Percentiles rank a stretch among this genome's conserved stretches.
Evolutionary conservation across 129 eudicot genomes (phyloP).

Genomic region (Apium graveolens): DNA sequence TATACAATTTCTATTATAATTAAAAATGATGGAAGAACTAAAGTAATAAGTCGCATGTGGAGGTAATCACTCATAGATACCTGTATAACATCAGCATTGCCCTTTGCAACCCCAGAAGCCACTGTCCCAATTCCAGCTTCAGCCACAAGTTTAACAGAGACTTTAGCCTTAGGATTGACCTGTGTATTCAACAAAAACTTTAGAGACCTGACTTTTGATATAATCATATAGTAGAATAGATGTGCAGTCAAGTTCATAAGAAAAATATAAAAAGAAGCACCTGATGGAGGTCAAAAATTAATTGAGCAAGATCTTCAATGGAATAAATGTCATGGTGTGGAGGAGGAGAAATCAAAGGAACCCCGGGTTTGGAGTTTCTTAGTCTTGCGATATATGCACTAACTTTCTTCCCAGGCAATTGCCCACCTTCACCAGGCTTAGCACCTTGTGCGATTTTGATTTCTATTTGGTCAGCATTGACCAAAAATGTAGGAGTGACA

Average conservation of each 20-base stretch:
- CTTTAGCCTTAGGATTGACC: constrained; percentile 98
- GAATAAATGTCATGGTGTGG: constrained; percentile 99
- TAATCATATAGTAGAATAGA: neutral
- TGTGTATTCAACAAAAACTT: constrained; percentile 27
- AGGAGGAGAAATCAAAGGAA: constrained; percentile 97
- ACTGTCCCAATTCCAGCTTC: constrained; percentile 99
- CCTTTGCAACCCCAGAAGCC: constrained; percentile 99
- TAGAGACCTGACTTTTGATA: constrained; percentile 7
- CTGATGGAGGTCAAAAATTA: constrained; percentile 98
- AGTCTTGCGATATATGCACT: constrained; percentile 97
- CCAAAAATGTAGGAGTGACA: constrained; percentile 98
- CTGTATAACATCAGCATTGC: constrained; percentile 97
- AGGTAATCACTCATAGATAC: constrained; percentile 12
- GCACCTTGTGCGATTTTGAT: constrained; percentile 99
- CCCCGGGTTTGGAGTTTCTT: constrained; percentile 97
- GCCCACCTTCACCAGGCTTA: constrained; percentile 99
- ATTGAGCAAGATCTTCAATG: constrained; percentile 97
- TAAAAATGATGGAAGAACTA: neutral
- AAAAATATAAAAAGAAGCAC: constrained; percentile 22
- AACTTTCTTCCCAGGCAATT: constrained; percentile 97
- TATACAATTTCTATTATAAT: neutral
- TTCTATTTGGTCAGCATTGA: constrained; percentile 91
- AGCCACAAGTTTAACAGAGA: constrained; percentile 95
- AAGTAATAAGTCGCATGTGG: neutral
- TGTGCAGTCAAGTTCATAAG: neutral